Base-by-base conservation (phyloP, 1,284 basidiomycete species). In the Cutaneotrichosporon cutaneum region DNA sequence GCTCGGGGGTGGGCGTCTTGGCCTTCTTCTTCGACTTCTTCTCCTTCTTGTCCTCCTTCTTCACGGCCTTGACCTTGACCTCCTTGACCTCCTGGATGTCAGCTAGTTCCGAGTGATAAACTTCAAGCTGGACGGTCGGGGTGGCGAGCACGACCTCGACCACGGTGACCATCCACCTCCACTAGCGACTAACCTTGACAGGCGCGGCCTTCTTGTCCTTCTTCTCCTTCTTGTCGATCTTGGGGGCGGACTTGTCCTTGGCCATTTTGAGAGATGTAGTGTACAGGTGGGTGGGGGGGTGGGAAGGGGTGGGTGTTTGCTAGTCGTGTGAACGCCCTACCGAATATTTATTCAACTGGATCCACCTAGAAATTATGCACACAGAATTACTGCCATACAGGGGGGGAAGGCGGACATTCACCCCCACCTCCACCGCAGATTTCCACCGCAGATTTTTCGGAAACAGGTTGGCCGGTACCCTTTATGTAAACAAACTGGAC, bases 1-100 rank as follows among this genome's bases (percentile, higher is more conserved):
- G 52, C 63, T 74, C 72, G 56, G 78, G 77, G 45, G 78, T 77
- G 14, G 76, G 75, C 65, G 77, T 79, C 73, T 80, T 79, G 70
- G 75, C 74, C 60, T 70, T 59, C 73, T 80, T 79, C 75, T 81
- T 81, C 36, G 72, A 63, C 67, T 77, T 76, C 58, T 58, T 60
- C 32, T 59, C 39, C 55, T 39, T 44, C 60, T 61, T 47, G 16
- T 55, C 54, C 24, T 42, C 16, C 54, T 45, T 36, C 27, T 56
- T 56, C 22, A 32, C 22, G 21, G 42, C 51, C 51, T 52, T 52
- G 35, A 35, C 30, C 58, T 59, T 53, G 58, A 59, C 56, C 48
- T 58, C 47, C 48, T 50, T 50, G 48, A 30, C 51, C 58, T 53
- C 54, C 36, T 39, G 22, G 14, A 22, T 26, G 39, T 42, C 47